A percentile compares a stretch with the other conserved stretches of the same genome.
These are phyloP conservation scores for Arthrocladium fulminans DNA, from an alignment of 2,329 filamentous ascomycete genomes.

Conservation along the genomic window DNA sequence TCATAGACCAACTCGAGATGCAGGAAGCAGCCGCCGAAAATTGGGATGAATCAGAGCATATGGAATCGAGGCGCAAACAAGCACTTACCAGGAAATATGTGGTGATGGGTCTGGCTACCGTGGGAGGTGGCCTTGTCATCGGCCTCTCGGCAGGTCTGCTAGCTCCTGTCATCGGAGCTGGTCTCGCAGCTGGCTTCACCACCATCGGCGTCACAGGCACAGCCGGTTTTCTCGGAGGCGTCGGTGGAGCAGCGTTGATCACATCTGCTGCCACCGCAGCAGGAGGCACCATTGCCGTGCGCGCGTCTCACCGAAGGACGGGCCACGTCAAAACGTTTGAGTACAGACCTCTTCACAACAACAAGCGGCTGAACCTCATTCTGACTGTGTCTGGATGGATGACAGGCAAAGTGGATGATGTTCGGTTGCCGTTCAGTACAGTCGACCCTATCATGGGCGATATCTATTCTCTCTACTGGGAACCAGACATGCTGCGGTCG, in stretches of 20 bases:
- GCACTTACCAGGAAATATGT: slow-evolving; percentile 76
- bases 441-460: slow-evolving; percentile 97
- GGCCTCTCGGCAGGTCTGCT: slow-evolving; percentile 85
- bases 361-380: slow-evolving; percentile 92
- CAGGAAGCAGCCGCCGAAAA: slow-evolving; percentile 94
- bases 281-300: slow-evolving; percentile 75
- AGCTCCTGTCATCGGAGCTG: slow-evolving; percentile 87
- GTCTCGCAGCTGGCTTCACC: slow-evolving; percentile 86
- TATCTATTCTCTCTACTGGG: slow-evolving; percentile 93
- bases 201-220: slow-evolving; percentile 91
- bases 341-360: slow-evolving; percentile 92
- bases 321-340: slow-evolving; percentile 94
- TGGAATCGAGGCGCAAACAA: slow-evolving; percentile 73
- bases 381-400: slow-evolving; percentile 96
- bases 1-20: slow-evolving; percentile 96
- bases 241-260: slow-evolving; percentile 87
- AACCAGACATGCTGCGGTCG: slow-evolving; percentile 93
- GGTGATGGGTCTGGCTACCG: slow-evolving; percentile 94
- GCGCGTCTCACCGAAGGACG: slow-evolving; percentile 76
- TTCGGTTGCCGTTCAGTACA: slow-evolving; percentile 89
- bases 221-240: slow-evolving; percentile 77
- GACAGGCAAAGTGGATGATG: slow-evolving; percentile 95
- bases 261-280: slow-evolving; percentile 80
- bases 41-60: slow-evolving; percentile 94
- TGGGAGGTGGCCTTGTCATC: slow-evolving; percentile 89